Percentiles rank a stretch among this genome's conserved stretches.
Evolutionary conservation across 208 protist genomes (phyloP).

Genomic region (Acanthamoeba quina): DNA sequence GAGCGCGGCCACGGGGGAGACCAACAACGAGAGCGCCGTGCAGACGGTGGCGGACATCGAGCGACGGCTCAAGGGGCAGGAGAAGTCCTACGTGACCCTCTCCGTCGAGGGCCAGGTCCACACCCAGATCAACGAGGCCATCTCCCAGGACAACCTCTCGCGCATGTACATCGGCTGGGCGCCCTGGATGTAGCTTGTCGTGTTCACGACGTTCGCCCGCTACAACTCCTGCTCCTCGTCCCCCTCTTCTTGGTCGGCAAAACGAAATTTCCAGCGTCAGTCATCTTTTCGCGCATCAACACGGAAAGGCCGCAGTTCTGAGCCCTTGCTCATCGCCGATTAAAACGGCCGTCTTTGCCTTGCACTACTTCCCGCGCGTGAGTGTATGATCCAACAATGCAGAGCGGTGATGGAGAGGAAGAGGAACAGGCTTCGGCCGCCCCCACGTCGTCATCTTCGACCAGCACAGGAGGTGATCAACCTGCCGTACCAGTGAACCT

Average conservation of each 20-base stretch:
- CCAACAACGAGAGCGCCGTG: constrained; percentile 74
- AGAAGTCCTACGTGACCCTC: constrained; percentile 63
- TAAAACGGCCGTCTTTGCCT: too few species aligned
- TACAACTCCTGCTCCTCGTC: too few species aligned
- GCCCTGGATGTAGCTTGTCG: constrained; percentile 73
- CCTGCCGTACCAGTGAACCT: not conserved
- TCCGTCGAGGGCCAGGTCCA: constrained; percentile 86
- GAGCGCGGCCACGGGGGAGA: constrained; percentile 3
- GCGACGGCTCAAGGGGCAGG: constrained; percentile 76
- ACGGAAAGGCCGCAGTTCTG: too few species aligned
- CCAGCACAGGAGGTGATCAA: not conserved
- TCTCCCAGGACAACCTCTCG: constrained; percentile 76
- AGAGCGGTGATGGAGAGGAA: constrained; percentile 37
- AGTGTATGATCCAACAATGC: not conserved
- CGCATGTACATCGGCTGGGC: constrained; percentile 86
- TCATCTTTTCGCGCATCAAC: too few species aligned
- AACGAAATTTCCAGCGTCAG: too few species aligned
- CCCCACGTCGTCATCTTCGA: not conserved
- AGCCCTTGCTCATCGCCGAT: too few species aligned
- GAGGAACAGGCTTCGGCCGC: constrained; percentile 43
- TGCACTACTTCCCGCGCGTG: not conserved
- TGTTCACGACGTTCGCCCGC: too few species aligned
- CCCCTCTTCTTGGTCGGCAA: too few species aligned
- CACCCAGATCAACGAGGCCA: constrained; percentile 83
- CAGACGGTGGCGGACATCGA: constrained; percentile 81